A percentile compares a stretch with the other conserved stretches of the same genome.
phyloP scores from a whole-genome alignment of 2,329 filamentous ascomycete species.

The Mariannaea elegans region DNA sequence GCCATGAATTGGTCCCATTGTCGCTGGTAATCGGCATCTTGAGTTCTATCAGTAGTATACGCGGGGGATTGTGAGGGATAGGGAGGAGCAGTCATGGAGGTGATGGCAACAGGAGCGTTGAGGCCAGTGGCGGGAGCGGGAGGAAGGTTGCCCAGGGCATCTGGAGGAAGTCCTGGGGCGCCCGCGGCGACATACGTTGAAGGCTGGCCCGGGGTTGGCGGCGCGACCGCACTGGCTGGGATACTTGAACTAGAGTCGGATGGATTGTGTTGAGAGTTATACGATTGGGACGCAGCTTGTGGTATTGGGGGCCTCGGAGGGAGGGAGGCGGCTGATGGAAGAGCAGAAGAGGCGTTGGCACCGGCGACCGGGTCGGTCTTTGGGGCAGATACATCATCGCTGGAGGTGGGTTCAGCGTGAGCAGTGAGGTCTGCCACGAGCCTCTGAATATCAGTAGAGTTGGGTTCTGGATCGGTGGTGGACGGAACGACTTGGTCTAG shows the following conservation, averaged over 20 bases:
- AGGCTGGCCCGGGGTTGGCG: constrained; percentile 45
- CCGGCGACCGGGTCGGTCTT: constrained; percentile 39
- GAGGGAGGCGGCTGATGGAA: constrained; percentile 53
- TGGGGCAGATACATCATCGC: constrained; percentile 41
- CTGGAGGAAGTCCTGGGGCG: constrained; percentile 45
- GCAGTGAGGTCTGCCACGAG: constrained; percentile 54
- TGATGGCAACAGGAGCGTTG: constrained; percentile 40
- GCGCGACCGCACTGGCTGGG: constrained; percentile 38
- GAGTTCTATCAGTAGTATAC: constrained; percentile 41
- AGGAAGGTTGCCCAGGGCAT: constrained; percentile 44
- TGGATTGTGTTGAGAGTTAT: constrained; percentile 50
- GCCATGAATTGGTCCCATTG: constrained; percentile 77
- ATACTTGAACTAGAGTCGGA: constrained; percentile 43
- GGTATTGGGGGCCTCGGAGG: constrained; percentile 57
- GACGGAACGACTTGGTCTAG: constrained; percentile 36
- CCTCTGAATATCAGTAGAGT: constrained; percentile 46
- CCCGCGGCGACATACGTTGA: constrained; percentile 46
- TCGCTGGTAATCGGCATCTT: constrained; percentile 64
- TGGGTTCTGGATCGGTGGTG: constrained; percentile 41
- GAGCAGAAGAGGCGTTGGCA: constrained; percentile 44
- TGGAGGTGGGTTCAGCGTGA: constrained; percentile 44
- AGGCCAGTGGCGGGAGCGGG: constrained; percentile 41
- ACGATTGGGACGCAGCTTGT: constrained; percentile 48
- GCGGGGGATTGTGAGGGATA: constrained; percentile 43
- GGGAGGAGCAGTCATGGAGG: constrained; percentile 44